Evolutionary conservation across 2,329 filamentous ascomycete genomes (phyloP), one percentile per base, ranked within the genome.

Genomic region (Sarocladium strictum): DNA sequence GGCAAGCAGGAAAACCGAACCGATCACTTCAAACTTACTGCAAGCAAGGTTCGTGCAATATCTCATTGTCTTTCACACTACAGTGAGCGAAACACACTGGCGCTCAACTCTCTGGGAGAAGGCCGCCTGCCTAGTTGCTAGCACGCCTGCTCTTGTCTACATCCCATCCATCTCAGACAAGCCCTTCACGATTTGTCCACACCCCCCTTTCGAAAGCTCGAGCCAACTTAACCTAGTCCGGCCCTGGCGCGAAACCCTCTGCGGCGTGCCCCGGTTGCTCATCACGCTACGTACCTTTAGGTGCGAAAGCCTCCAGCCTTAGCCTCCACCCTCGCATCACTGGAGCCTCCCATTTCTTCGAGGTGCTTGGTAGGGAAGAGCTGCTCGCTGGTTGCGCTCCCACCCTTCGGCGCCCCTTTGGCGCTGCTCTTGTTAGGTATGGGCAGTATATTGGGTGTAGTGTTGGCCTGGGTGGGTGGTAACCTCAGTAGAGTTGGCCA

Each of bases 221-320:
- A 47, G n/a, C 14, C 24, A 4, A 24, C 43, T 47, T 47, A 51
- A 51, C 47, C 47, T 35, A 51, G 29, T 33, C 27, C 47, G 47
- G 47, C 47, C 27, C 47, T 51, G 47, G 47, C 47, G 47, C 47
- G 27, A 51, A 51, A 51, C 47, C 47, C 47, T 51, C 27, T 51
- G 47, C 27, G 27, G 47, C 47, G 47, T 51, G 47, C 47, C 47
- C 47, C 47, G 27, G 47, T 27, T 35, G 47, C 27, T 33, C 47
- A 51, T 35, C 27, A 35, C 47, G 47, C 47, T 35, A 51, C 27
- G 43, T 47, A 29, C 24, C 43, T 47, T 47, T 47, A 23, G 43
- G 43, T 47, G 43, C 21, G 43, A 47, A 47, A 47, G 21, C 23
- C 47, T 35, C n/a, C 29, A 51, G 27, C 47, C 47, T 51, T 51